Evolutionary conservation across 2,329 filamentous ascomycete species (phyloP), one percentile per base, ranked within the genome.

Genomic region (Plenodomus lindquistii): DNA sequence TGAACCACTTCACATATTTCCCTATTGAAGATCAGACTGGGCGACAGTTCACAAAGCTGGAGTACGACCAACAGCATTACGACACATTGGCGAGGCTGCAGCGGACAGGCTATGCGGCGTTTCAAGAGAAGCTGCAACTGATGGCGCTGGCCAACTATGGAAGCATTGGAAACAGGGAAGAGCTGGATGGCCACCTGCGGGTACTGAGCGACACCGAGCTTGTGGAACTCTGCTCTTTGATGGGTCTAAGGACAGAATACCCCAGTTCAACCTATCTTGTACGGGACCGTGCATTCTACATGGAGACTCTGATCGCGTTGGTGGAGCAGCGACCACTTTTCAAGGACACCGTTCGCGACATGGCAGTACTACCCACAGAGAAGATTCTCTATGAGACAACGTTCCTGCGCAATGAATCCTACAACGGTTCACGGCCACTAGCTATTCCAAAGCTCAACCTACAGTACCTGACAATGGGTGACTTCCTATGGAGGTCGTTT

Each of bases 401-500:
- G 20, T 82, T 96, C 44, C 74, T 92, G 46, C 84, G 91, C 48
- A 93, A 93, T 47, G 92, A 97, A 63, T 81, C 80, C 7, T 97
- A 97, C 63, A 87, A 96, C 69, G 92, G 92, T 20, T 91, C 90
- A 19, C 84, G 84, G 40, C 92, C 94, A 4, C 79, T 99, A 48
- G 90, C 94, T 2, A 85, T 99, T 37, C 94, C 94, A 2, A 99
- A 99, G 70, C 75, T 97, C 38, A 99, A 97, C 62, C 77, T 99
- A 21, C 94, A 99, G 67, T 99, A 99, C 72, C 79, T 99, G 13
- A 96, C 92, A 2, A 85, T 96, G 42, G 91, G 91, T 2, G 94
- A 99, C 71, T 99, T 99, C 62, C 76, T 99, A n/a, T 99, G 92
- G 91, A 84, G 95, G 54, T 91, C 93, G 0, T 87, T 97, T 63